Evolutionary conservation across 768 basidiomycete species (phyloP), one percentile per base, ranked within the genome.

Genomic region (Vararia minispora): DNA sequence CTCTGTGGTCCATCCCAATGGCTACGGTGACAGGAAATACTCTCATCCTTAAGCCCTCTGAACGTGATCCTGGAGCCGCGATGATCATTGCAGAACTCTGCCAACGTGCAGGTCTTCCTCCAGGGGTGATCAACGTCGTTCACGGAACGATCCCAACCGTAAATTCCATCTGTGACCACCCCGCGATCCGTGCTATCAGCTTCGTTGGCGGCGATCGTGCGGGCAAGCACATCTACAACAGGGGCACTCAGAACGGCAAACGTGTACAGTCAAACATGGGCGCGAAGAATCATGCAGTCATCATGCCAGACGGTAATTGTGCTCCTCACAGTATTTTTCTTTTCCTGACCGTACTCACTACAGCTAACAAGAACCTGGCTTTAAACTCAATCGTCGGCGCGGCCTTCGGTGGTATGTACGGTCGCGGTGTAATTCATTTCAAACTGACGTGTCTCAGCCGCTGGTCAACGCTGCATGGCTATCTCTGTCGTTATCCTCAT

Each of bases 11-110:
- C 0, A 91, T 97, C 48, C 83, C 83, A 30, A 78, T 90, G 73
- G 85, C 90, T 13, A 66, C 76, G 17, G 79, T 79, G 8, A 91
- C 88, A 0, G 94, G 94, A 23, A 99, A 99, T 52, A 90, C 94
- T 0, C 70, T 99, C 28, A 71, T 99, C 43, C 66, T 99, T 44
- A 99, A 99, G 53, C 94, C 94, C 14, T 91, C 87, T 2, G 94
- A 99, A 57, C 79, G 94, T 18, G 92, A 95, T 55, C 94, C 94
- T 11, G 94, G 94, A 33, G 94, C 95, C 11, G 82, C 90, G 5
- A 91, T 95, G 83, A 94, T 99, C 39, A 90, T 99, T 44, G 90
- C 91, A 23, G 94, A 99, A 60, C 71, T 97, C 3, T 90, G 87
- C 53, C 76, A 87, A 58, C 76, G 76, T 38, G 90, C 94, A 40